These are phyloP conservation scores for Haematococcus lacustris DNA, from an alignment of 139 green algal species.

Conservation along the genomic window DNA sequence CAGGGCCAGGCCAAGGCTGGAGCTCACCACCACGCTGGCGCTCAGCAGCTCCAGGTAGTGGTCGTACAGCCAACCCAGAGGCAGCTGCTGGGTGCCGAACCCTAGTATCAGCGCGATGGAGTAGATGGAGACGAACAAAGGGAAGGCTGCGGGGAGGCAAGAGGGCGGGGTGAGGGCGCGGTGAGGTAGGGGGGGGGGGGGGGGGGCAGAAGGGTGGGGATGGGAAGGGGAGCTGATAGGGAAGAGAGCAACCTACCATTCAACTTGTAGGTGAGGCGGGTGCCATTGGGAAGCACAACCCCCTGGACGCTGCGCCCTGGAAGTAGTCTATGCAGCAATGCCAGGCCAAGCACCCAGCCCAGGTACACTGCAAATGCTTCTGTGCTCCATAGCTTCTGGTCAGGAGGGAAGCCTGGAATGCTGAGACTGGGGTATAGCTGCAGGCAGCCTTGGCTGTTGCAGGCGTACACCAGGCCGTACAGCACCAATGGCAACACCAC, in stretches of 20 bases:
- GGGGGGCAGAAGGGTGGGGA: background rate
- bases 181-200: background rate
- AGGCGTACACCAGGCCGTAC: slow-evolving; percentile 33
- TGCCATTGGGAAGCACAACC: slow-evolving; percentile 45
- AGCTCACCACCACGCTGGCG: slow-evolving; percentile 51
- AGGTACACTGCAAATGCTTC: slow-evolving; percentile 42
- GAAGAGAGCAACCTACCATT: slow-evolving; percentile 46
- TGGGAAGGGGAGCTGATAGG: background rate
- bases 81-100: slow-evolving; percentile 39
- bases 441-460: slow-evolving; percentile 38
- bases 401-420: slow-evolving; percentile 12
- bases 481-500: slow-evolving; percentile 32
- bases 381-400: slow-evolving; percentile 39
- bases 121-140: slow-evolving; percentile 51
- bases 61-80: slow-evolving; percentile 65
- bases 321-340: slow-evolving; percentile 67
- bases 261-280: slow-evolving; percentile 73
- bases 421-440: slow-evolving; percentile 17
- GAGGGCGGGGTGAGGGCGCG: background rate
- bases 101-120: slow-evolving; percentile 50
- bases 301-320: slow-evolving; percentile 58
- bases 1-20: slow-evolving; percentile 48
- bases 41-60: slow-evolving; percentile 74
- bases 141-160: slow-evolving; percentile 44
- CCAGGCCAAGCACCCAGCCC: slow-evolving; percentile 55